These are phyloP conservation scores for Leccinum insolens DNA, from an alignment of 1,284 basidiomycete genomes.

Conservation along the genomic window DNA sequence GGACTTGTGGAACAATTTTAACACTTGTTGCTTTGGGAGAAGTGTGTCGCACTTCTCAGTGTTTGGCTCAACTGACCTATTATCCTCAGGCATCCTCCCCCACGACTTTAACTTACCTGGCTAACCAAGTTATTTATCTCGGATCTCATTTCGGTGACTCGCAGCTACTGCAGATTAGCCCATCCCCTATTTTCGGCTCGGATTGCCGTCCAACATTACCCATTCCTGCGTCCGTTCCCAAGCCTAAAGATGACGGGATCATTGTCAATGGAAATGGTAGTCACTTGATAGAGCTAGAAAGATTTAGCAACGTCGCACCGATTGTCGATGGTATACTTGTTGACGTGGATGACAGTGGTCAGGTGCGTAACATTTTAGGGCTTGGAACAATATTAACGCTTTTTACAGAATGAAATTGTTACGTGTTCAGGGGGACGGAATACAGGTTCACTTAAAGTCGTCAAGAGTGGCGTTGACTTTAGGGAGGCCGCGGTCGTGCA, in stretches of 20 bases:
- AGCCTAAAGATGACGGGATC: slow-evolving; percentile 41
- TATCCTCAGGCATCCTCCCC: slow-evolving; percentile 69
- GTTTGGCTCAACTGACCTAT: slow-evolving; percentile 5
- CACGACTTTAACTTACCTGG: slow-evolving; percentile 77
- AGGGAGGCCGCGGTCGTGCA: slow-evolving; percentile 65
- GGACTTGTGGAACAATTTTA: slow-evolving; percentile 43
- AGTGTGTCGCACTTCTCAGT: slow-evolving; percentile 43
- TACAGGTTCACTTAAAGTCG: slow-evolving; percentile 79
- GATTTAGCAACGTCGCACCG: slow-evolving; percentile 84
- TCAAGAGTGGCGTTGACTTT: slow-evolving; percentile 88
- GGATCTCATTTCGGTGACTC: slow-evolving; percentile 87
- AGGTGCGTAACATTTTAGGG: slow-evolving; percentile 48
- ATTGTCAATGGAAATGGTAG: slow-evolving; percentile 54
- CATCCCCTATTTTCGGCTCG: slow-evolving; percentile 44
- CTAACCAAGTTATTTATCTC: slow-evolving; percentile 74
- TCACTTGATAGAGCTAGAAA: slow-evolving; percentile 61
- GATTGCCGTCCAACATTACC: slow-evolving; percentile 48
- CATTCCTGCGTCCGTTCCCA: slow-evolving; percentile 49
- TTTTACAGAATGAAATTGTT: slow-evolving; percentile 72
- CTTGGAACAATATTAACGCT: slow-evolving; percentile 10
- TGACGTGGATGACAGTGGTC: slow-evolving; percentile 74
- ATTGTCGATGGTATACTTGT: slow-evolving; percentile 84
- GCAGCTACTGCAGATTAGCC: slow-evolving; percentile 67
- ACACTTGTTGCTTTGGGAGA: slow-evolving; percentile 72
- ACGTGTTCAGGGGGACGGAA: slow-evolving; percentile 88